phyloP scores from a whole-genome alignment of 257 asterid genomes.

The Solanum tarapatanum region DNA sequence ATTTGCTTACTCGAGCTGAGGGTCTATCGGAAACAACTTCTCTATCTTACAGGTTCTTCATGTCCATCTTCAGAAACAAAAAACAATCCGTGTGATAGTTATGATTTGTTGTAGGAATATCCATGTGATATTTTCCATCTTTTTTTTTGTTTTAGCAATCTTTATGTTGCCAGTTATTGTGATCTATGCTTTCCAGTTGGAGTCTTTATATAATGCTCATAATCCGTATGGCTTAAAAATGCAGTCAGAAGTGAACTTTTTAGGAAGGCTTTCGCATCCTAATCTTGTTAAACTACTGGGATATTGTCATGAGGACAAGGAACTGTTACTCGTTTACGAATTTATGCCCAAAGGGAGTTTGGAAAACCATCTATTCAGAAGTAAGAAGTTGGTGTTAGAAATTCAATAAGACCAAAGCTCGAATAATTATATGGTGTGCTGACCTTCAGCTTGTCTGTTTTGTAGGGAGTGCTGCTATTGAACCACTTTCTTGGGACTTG shows the following conservation, averaged over 20 bases:
- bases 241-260: constrained; percentile 40
- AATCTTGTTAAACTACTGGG: constrained; percentile 37
- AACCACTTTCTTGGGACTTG: constrained; percentile 29
- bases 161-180: background rate
- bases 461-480: constrained; percentile 25
- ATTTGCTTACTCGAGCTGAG: background rate
- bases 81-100: background rate
- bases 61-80: background rate
- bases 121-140: background rate
- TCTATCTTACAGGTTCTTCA: background rate
- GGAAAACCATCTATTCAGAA: constrained; percentile 40
- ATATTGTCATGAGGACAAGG: constrained; percentile 30
- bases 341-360: constrained; percentile 37
- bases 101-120: background rate
- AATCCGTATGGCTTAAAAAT: background rate
- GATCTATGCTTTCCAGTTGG: background rate
- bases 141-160: background rate
- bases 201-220: background rate
- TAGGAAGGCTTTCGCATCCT: constrained; percentile 43
- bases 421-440: background rate
- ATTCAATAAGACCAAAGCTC: background rate
- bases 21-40: background rate
- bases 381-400: constrained; percentile 14
- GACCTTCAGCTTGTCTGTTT: background rate
- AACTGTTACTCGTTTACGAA: constrained; percentile 33